Evolutionary conservation across 129 eudicot species (phyloP), one percentile per base, ranked within the genome.

Genomic region (Rutidosis leptorrhynchoides): DNA sequence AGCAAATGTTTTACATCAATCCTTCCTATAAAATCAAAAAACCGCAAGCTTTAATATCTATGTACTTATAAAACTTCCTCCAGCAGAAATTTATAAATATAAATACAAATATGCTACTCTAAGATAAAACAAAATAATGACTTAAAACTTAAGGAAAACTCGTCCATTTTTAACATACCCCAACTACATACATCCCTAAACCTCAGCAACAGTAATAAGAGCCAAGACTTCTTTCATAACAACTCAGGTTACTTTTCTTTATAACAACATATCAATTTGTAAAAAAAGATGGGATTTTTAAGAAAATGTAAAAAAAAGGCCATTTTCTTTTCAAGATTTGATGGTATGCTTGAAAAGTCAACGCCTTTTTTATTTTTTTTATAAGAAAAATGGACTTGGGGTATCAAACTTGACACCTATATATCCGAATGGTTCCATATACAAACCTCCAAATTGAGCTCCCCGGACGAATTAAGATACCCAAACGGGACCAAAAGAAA

Each of bases 401-500:
- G 54, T 67, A 49, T 75, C 84, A 85, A 51, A 77, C 80, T 23
- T 77, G 76, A 33, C 80, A 74, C 46, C 46, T 40, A 40, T 71
- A 74, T 45, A 62, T 88, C 87, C 0, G 82, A 76, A 17, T 86
- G 67, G 43, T 76, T 84, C 89, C 88, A 82, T 78, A 88, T 84
- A 74, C 91, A 82, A 67, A 88, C 76, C 83, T 88, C 91, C 65
- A 88, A 67, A 57, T 84, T 84, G 25, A 88, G 71, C 67, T 75
- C 75, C 58, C 91, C 96, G 0, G 75, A 78, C 2, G 88, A 80
- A 65, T 54, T 52, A 10, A 84, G 45, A 33, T 82, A 82, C 43
- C 74, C 78, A 70, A 79, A 85, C 1, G 96, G 96, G 52, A 88
- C 81, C 69, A 84, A 48, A 6, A 84, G 89, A 70, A 88, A 88